Evolutionary conservation across 139 green algal genomes (phyloP), one percentile per base, ranked within the genome.

Genomic region (Edaphochlamys debaryana): DNA sequence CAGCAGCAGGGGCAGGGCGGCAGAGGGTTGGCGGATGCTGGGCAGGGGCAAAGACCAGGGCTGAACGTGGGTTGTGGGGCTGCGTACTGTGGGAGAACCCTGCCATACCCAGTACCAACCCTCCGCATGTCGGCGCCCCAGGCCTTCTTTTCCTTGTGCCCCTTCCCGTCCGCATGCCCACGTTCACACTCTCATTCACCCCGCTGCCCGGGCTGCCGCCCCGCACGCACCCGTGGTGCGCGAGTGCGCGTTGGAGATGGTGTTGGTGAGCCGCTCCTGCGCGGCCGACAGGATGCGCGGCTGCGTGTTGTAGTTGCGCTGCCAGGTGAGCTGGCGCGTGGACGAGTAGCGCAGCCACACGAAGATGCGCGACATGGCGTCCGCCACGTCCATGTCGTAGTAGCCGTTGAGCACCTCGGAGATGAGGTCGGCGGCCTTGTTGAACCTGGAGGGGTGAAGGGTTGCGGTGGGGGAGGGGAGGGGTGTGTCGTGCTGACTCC

Each of bases 251-350:
- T 91, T 74, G 15, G 94, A 90, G 60, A 99, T 94, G 25, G 87
- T 84, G 67, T 94, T 75, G 29, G 96, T 99, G 45, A 99, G 90
- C n/a, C 95, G 87, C 66, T 96, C 93, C 91, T 99, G 97, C 15
- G 95, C 94, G n/a, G 89, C 87, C 11, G 91, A 93, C 77, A 98
- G 89, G 79, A 97, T 96, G 80, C 95, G 93, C 17, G 95, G 95
- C 91, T 99, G 98, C 52, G 98, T 99, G 94, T 99, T 99, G 94
- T 99, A 99, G 93, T 99, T 99, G 79, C 96, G 91, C 95, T 99
- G 98, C 97, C 97, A 99, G 22, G 96, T 98, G 40, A 99, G 94
- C 89, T 99, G 95, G 75, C 97, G 94, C 15, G 92, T 96, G 52
- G 94, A 72, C 66, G 87, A 94, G 94, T 98, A 99, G 40, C 97